A percentile compares a stretch with the other conserved stretches of the same genome.
phyloP scores from a whole-genome alignment of 1,139 yeast species.

The Lodderomyces margitis region DNA sequence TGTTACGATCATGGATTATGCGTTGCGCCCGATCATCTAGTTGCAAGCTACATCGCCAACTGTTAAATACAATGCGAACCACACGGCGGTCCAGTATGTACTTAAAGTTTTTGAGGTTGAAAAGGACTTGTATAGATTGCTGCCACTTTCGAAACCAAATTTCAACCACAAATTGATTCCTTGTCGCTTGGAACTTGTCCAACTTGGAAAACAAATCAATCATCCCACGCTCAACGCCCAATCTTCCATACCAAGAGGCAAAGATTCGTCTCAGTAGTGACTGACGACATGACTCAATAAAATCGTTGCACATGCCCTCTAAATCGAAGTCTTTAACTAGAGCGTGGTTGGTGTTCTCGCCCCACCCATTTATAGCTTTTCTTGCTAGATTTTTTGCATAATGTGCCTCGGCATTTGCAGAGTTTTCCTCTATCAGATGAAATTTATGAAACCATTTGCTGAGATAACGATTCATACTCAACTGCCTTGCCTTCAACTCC shows the following conservation, averaged over 20 bases:
- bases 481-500: not conserved
- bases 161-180: conserved; percentile 12
- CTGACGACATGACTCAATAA: not conserved
- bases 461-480: not conserved
- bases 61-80: not conserved
- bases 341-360: not conserved
- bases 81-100: not conserved
- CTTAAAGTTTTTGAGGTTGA: not conserved
- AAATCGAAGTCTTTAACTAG: not conserved
- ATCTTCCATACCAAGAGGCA: not conserved
- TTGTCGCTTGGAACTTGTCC: conserved; percentile 10
- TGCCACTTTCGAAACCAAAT: conserved; percentile 20
- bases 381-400: not conserved
- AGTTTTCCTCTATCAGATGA: not conserved
- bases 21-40: not conserved
- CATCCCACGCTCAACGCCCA: not conserved
- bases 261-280: not conserved
- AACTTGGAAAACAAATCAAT: conserved; percentile 15
- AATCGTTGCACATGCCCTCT: not conserved
- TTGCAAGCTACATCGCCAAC: not conserved
- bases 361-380: not conserved
- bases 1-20: not conserved
- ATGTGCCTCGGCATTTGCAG: not conserved
- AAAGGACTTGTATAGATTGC: not conserved
- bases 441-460: not conserved